phyloP scores from a whole-genome alignment of 2,329 filamentous ascomycete species.

The Colletotrichum sp. region DNA sequence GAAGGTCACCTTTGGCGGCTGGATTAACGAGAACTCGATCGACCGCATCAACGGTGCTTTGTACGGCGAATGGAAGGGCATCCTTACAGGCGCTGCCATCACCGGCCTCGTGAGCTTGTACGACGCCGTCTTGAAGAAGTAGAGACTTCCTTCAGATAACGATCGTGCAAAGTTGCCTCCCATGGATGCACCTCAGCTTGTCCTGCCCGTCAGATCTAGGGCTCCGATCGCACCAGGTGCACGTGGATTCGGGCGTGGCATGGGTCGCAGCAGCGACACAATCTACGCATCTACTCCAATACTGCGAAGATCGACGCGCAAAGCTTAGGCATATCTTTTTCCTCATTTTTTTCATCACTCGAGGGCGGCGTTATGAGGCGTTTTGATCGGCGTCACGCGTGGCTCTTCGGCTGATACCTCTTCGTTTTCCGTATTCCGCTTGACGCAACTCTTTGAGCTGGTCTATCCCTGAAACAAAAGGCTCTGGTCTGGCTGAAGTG shows the following conservation, averaged over 20 bases:
- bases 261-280: background rate
- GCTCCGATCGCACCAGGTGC: background rate
- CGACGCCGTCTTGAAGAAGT: constrained; percentile 78
- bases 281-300: background rate
- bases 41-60: constrained; percentile 68
- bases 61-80: constrained; percentile 74
- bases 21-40: constrained; percentile 65
- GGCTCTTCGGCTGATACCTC: constrained; percentile 21
- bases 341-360: background rate
- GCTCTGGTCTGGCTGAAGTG: background rate
- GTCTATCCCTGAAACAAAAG: background rate
- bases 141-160: constrained; percentile 23
- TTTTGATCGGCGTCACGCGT: constrained; percentile 18
- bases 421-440: background rate
- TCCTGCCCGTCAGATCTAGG: background rate
- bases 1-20: constrained; percentile 66
- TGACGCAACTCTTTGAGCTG: background rate
- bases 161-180: background rate
- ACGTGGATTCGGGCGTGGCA: background rate
- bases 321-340: background rate
- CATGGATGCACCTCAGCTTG: background rate
- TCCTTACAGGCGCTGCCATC: constrained; percentile 72
- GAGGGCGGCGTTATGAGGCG: constrained; percentile 23
- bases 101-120: constrained; percentile 75
- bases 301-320: background rate